Base-by-base conservation (phyloP, 495 filamentous ascomycete species). In the Neurospora sp. region DNA sequence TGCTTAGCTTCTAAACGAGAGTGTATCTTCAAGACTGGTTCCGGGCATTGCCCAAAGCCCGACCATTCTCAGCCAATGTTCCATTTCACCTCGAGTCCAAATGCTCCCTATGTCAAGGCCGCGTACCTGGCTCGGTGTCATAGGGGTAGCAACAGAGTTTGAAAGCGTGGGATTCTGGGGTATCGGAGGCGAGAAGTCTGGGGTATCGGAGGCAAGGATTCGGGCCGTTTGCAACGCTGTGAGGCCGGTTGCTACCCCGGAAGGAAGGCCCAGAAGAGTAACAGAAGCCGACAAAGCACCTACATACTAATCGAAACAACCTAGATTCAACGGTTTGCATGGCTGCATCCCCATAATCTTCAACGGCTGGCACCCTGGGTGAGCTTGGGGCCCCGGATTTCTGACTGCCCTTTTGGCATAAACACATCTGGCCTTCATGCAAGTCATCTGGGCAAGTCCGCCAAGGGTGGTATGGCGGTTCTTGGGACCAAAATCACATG, bases 291-390 rank as follows among this genome's bases (percentile, higher is more conserved):
- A 73, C 22, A 20, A 70, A 70, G 27, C 39, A 27, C 71, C 71
- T 69, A 70, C 71, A 31, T 70, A 73, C 68, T 73, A 73, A 61
- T 42, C 71, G 71, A 73, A 42, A 38, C 70, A 39, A 35, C 70
- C 59, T 18, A 39, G 35, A 59, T 9, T 31, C 70, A 20, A 53
- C 46, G 46, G 35, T 71, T 59, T 71, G 44, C 46, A 53, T 46
- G 44, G 35, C n/a, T 59, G 70, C 37, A 71, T 61, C 53, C 53
- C 53, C 53, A 27, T 6, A 61, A 61, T 61, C 22, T 61, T 7
- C 14, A 61, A 61, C 53, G 53, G 14, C 53, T 61, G 27, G 53
- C 53, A 35, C 27, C 53, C 53, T 61, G 20, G 48, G 5, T 27
- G 48, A 59, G 48, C 20, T 5, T 14, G 53, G 53, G 53, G 53